A percentile compares a stretch with the other conserved stretches of the same genome.
These are phyloP conservation scores for Candida alai DNA, from an alignment of 805 yeast genomes.

Conservation along the genomic window DNA sequence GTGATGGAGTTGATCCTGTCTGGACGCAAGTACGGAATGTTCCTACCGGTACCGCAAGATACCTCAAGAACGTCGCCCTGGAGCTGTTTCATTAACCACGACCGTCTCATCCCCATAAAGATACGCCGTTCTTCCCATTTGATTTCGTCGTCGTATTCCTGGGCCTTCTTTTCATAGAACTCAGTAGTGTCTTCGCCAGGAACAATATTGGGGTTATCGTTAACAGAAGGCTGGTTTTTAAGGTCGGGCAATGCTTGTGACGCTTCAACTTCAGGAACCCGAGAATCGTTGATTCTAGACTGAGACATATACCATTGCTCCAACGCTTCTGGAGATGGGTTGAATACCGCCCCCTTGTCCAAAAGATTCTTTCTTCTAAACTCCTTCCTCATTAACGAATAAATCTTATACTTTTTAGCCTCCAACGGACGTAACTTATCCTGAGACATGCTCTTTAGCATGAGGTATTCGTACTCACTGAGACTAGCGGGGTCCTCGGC, in stretches of 20 bases:
- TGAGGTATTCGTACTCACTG: constrained; percentile 61
- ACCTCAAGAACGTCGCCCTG: constrained; percentile 91
- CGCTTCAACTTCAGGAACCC: constrained; percentile 22
- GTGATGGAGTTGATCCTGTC: constrained; percentile 67
- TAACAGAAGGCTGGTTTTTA: constrained; percentile 17
- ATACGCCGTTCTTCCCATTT: constrained; percentile 67
- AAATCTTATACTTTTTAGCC: constrained; percentile 53
- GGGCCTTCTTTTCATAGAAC: constrained; percentile 75
- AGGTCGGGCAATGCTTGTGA: too few relatives aligned
- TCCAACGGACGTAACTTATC: constrained; percentile 65
- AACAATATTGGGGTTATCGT: constrained; percentile 44
- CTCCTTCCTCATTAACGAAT: constrained; percentile 50
- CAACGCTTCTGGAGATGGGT: constrained; percentile 39
- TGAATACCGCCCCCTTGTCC: constrained; percentile 30
- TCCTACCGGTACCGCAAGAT: constrained; percentile 95
- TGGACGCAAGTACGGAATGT: constrained; percentile 68
- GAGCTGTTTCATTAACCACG: constrained; percentile 73
- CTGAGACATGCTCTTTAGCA: constrained; percentile 50
- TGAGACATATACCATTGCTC: constrained; percentile 39
- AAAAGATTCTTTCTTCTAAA: constrained; percentile 36
- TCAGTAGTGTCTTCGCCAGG: constrained; percentile 78
- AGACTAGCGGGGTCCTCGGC: constrained; percentile 33
- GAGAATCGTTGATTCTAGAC: constrained; percentile 19
- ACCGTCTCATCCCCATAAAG: constrained; percentile 60
- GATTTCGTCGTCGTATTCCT: constrained; percentile 75